These are phyloP conservation scores for Didymella lethalis DNA, from an alignment of 2,329 filamentous ascomycete species.

Conservation along the genomic window DNA sequence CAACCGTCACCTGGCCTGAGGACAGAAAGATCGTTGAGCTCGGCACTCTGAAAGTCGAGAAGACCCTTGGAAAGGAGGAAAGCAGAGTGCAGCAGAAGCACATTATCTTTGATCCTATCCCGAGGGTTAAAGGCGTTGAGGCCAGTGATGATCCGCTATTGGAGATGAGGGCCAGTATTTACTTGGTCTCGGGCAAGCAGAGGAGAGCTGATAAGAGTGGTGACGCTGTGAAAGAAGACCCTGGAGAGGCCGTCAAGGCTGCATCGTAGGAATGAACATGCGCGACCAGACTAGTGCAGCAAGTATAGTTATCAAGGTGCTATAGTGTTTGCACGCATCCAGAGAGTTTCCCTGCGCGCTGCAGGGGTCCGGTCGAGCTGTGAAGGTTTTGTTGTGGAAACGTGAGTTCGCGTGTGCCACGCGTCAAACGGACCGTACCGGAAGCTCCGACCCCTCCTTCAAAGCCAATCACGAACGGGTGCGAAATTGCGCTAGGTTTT, in stretches of 20 bases:
- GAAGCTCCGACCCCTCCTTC: neutral
- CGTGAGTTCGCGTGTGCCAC: neutral
- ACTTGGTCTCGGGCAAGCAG: conserved; percentile 63
- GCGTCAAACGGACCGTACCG: neutral
- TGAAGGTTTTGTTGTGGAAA: neutral
- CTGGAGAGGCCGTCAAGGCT: conserved; percentile 4
- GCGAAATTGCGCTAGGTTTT: neutral
- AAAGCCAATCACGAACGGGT: neutral
- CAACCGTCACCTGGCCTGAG: conserved; percentile 63
- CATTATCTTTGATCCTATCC: conserved; percentile 67
- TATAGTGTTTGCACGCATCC: no score
- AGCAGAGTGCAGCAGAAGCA: conserved; percentile 58
- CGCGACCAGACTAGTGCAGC: neutral
- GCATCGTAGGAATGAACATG: neutral
- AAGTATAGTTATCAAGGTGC: neutral
- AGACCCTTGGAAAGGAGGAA: conserved; percentile 52
- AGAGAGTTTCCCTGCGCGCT: neutral
- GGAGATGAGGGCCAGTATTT: conserved; percentile 63
- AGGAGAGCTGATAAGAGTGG: conserved; percentile 54
- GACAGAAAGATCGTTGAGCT: conserved; percentile 60
- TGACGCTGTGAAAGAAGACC: conserved; percentile 14
- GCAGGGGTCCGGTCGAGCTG: no score
- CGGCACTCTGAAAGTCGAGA: conserved; percentile 58
- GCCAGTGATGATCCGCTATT: conserved; percentile 63
- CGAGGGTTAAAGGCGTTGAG: conserved; percentile 63